Evolutionary conservation across 495 filamentous ascomycete genomes (phyloP), one percentile per base, ranked within the genome.

Genomic region (Astrothelium subdiscretum): DNA sequence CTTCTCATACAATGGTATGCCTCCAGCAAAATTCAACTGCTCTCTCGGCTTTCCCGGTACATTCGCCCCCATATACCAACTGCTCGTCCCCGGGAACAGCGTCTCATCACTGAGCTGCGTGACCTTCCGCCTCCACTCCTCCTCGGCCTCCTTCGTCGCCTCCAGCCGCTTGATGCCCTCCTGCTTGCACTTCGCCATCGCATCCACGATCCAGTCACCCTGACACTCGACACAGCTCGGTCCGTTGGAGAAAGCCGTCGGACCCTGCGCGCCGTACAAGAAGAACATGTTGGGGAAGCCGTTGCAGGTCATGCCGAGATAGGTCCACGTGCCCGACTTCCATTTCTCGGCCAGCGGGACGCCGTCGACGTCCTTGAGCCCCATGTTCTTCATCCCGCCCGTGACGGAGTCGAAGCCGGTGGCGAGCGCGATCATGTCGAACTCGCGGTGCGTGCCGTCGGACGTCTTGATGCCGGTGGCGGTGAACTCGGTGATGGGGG

Each of bases 221-320:
- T 81, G 79, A 20, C 75, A 62, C 62, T 83, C 79, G 31, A 78
- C 73, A 52, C 73, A 75, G 2, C 70, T 72, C 0, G 80, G 79
- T 0, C 78, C 80, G 65, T 82, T 82, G 68, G 65, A 67, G 63
- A 82, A 75, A 20, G 74, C 74, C 18, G 77, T 79, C 35, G 75
- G 81, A n/a, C 68, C 78, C 62, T 80, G 79, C 18, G 76, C 75
- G 48, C 78, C 79, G 63, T 81, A 81, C 12, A 76, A 69, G 64
- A 77, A 76, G 73, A 83, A 82, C 69, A 81, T 74, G 68, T 84
- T 84, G 58, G 81, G 81, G 59, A 76, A 82, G 42, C 75, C 76
- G 60, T 66, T 66, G 38, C 75, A 73, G 2, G 73, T 73, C 62
- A 81, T 71, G 10, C 81, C 81, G 0, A 84, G 73, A 61, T 78